Base-by-base conservation (phyloP, 169 alveolate species). In the Plasmodium vinckei region DNA sequence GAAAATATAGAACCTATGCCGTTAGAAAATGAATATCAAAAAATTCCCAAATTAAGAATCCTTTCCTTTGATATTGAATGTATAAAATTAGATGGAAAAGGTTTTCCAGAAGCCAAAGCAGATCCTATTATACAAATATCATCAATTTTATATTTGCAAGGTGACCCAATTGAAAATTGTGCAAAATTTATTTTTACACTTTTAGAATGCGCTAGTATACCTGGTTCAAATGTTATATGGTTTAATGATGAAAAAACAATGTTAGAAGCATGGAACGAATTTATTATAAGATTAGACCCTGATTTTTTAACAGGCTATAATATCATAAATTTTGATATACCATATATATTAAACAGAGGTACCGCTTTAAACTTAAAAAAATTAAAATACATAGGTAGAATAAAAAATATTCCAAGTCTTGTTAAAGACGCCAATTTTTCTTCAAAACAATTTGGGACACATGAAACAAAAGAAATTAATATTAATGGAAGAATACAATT, bases 301-400 rank as follows among this genome's bases (percentile, higher is more conserved):
- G 99, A 98, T 91, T 94, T 98, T 57, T 92, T 97, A 5, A 97
- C 99, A 5, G 99, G 99, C 13, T 99, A 99, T 95, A 99, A 99
- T 94, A 98, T 98, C 72, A 93, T 97, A 33, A 98, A 98, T 97
- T 99, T 99, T 94, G 99, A 98, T 89, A 92, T 98, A 64, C 98
- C 98, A 15, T 99, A 98, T 89, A 96, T 99, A 60, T 77, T 99
- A 57, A 95, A 97, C 60, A 94, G 99, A 84, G 99, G 99, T 0
- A 93, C 96, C 12, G 92, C 95, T 9, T 93, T 98, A 53, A 95
- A 97, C 61, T 89, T 97, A 21, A 95, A 91, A 33, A 92, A 93
- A 21, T 97, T 97, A 87, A 93, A 72, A 71, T 89, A 86, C 42
- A 72, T 95, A 15, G 96, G 98, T 0, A 94, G 98, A 68, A 94